phyloP scores from a whole-genome alignment of 2,329 filamentous ascomycete genomes.

The Botryotinia narcissicola region DNA sequence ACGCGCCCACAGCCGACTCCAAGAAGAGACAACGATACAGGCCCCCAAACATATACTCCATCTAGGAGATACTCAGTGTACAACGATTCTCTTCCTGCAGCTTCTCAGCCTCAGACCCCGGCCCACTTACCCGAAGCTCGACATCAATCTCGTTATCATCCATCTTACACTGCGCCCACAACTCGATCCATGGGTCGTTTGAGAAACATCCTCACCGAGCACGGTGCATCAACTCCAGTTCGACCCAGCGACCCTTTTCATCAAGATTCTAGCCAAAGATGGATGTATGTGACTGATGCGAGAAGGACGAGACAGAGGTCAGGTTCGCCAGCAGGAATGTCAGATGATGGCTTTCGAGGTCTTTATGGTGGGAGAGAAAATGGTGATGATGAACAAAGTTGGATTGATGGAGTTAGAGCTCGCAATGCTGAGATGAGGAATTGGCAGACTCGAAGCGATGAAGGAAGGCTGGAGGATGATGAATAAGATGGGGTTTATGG shows the following conservation, averaged over 20 bases:
- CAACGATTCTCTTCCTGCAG: slow-evolving; percentile 46
- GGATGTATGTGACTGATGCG: slow-evolving; percentile 2
- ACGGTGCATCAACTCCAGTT: background rate
- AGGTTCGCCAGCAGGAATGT: slow-evolving; percentile 42
- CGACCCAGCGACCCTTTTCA: background rate
- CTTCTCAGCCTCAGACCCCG: slow-evolving; percentile 51
- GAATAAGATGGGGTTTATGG: slow-evolving; percentile 26
- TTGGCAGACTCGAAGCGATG: slow-evolving; percentile 22
- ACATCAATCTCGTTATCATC: slow-evolving; percentile 45
- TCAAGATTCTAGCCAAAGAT: background rate
- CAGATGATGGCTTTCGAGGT: slow-evolving; percentile 46
- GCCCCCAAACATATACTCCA: slow-evolving; percentile 29
- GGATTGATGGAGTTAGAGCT: slow-evolving; percentile 40
- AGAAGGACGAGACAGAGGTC: slow-evolving; percentile 7
- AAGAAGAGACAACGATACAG: background rate
- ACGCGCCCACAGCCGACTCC: slow-evolving; percentile 12
- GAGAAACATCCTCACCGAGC: slow-evolving; percentile 6
- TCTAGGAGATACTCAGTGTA: slow-evolving; percentile 44
- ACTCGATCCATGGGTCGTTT: slow-evolving; percentile 22
- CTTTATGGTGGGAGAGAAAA: slow-evolving; percentile 52
- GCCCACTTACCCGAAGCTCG: slow-evolving; percentile 49
- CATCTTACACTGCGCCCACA: slow-evolving; percentile 46
- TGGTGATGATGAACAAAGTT: slow-evolving; percentile 42
- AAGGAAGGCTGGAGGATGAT: slow-evolving; percentile 33
- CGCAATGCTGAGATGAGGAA: slow-evolving; percentile 32